phyloP scores from a whole-genome alignment of 1,139 yeast species.

The Scheffersomyces parashehatae region DNA sequence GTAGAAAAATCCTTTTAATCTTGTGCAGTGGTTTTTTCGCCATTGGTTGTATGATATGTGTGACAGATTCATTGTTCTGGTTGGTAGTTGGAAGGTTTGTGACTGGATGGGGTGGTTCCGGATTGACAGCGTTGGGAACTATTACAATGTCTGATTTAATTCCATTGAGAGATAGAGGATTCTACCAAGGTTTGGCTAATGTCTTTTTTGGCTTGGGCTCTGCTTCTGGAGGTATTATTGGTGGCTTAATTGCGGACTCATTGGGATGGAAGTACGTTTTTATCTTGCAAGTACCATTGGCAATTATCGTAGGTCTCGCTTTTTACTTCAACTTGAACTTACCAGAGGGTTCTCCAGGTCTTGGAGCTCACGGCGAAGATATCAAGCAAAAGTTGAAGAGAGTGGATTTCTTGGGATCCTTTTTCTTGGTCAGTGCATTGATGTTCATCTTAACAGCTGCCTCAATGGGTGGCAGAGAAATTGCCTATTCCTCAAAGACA shows the following conservation, averaged over 20 bases:
- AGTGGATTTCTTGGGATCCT: conserved; percentile 75
- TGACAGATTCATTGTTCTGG: conserved; percentile 37
- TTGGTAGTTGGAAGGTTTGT: conserved; percentile 61
- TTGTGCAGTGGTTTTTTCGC: conserved; percentile 38
- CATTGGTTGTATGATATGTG: conserved; percentile 43
- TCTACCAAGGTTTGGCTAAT: conserved; percentile 59
- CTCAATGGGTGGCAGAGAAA: conserved; percentile 63
- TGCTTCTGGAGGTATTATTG: conserved; percentile 64
- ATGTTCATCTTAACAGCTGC: conserved; percentile 61
- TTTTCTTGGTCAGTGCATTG: conserved; percentile 57
- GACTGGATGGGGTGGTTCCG: conserved; percentile 62
- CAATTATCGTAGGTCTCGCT: conserved; percentile 48
- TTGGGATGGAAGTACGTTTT: conserved; percentile 79
- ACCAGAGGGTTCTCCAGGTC: conserved; percentile 51
- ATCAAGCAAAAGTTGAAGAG: conserved; percentile 50
- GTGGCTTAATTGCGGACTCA: conserved; percentile 70
- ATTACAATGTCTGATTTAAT: conserved; percentile 55
- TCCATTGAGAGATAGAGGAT: conserved; percentile 53
- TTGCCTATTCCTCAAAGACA: conserved; percentile 36
- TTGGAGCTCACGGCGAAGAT: conserved; percentile 37
- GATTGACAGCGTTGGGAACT: conserved; percentile 51
- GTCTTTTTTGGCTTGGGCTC: conserved; percentile 69
- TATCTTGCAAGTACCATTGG: conserved; percentile 60
- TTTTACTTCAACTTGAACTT: conserved; percentile 40
- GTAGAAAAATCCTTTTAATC: conserved; percentile 53